phyloP scores from a whole-genome alignment of 495 filamentous ascomycete species.

The Paragyromitra xinjiangensis region DNA sequence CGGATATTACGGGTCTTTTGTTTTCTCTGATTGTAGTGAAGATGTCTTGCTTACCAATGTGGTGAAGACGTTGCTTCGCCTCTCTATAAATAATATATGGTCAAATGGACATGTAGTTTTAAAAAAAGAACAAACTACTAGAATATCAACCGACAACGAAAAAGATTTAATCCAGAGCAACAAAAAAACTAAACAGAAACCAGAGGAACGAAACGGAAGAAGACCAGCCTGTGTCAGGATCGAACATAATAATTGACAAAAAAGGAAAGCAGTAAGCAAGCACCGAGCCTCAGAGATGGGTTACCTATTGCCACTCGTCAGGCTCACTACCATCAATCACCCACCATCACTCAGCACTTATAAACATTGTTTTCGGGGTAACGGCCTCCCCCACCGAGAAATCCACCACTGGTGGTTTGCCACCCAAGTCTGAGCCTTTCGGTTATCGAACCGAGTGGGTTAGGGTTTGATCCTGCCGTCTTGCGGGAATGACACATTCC shows the following conservation, averaged over 20 bases:
- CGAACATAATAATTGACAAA: background rate
- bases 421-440: background rate
- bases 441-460: constrained; percentile 14
- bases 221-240: too few relatives aligned
- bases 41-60: background rate
- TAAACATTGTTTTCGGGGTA: constrained; percentile 17
- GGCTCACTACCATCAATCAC: background rate
- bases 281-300: background rate
- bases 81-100: background rate
- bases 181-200: background rate
- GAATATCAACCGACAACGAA: background rate
- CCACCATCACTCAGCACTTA: background rate
- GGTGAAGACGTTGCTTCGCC: constrained; percentile 5
- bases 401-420: background rate
- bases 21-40: background rate
- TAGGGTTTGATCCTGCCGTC: constrained; percentile 24
- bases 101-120: background rate
- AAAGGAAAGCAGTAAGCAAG: background rate
- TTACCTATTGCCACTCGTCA: background rate
- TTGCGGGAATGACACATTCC: constrained; percentile 40
- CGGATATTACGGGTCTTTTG: background rate
- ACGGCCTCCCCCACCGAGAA: background rate
- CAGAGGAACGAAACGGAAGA: background rate
- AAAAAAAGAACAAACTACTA: background rate
- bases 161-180: background rate